Evolutionary conservation across 1,284 basidiomycete genomes (phyloP).

Genomic region (Laetiporus sulphureus): DNA sequence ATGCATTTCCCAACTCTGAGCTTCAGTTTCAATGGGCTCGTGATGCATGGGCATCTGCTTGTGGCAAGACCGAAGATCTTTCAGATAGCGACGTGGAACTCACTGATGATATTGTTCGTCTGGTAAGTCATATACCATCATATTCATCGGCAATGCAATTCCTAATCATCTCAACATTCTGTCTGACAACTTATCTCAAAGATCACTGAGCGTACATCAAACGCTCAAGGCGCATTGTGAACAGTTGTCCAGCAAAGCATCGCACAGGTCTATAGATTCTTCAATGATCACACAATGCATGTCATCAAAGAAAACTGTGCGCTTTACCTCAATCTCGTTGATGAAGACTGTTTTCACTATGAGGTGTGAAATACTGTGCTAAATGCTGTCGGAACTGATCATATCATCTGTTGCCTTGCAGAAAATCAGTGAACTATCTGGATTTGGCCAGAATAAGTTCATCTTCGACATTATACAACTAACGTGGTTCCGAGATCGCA

Average conservation of each 20-base stretch:
- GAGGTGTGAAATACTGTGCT: background rate
- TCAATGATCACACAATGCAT: background rate
- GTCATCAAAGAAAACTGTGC: background rate
- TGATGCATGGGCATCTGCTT: background rate
- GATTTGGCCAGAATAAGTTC: background rate
- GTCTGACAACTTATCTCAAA: background rate
- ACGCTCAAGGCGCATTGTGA: background rate
- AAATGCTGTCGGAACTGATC: no score
- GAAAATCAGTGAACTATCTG: background rate
- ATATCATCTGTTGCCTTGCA: background rate
- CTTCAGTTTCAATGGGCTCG: background rate
- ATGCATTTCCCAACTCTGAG: slow-evolving; percentile 3
- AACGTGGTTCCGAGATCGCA: background rate
- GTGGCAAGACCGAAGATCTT: background rate
- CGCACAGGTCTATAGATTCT: background rate
- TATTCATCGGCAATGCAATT: background rate
- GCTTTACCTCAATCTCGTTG: background rate
- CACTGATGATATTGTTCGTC: background rate
- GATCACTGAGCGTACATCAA: background rate
- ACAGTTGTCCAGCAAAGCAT: background rate
- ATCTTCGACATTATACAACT: background rate
- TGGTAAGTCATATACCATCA: background rate
- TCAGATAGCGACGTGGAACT: no score
- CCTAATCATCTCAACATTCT: background rate
- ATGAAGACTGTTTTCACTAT: background rate